Base-by-base conservation (phyloP, 352 stramenopile genomes). In the Phytophthora crassamura region DNA sequence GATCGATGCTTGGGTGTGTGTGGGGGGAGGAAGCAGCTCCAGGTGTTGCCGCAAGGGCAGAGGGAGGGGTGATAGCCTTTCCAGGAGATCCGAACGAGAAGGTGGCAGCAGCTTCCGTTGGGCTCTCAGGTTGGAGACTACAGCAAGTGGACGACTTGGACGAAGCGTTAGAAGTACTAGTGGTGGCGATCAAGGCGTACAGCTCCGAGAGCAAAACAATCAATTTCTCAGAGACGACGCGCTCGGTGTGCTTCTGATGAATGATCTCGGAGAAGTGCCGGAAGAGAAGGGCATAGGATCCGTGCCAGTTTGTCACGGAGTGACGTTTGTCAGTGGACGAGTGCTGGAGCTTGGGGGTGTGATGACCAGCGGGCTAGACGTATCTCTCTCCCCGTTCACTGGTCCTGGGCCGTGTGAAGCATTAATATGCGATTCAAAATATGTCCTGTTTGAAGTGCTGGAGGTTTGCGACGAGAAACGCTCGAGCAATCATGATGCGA, bases 141-240 rank as follows among this genome's bases (percentile, higher is more conserved):
- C 9, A 15, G 16, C 5, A n/a, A 2, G 40, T 9, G 4, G 33
- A 38, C 6, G 6, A n/a, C n/a, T n/a, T n/a, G n/a, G n/a, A n/a
- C n/a, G n/a, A n/a, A n/a, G 78, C 9, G 65, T 46, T 91, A 11
- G 82, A 93, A 16, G 72, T 91, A 2, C 59, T 93, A 32, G 40
- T 94, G 5, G 55, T 94, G 0, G 70, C 84, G 0, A 77, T 94
- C 18, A 93, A 94, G 64, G 77, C 82, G 10, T 89, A 83, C 52
- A 78, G 12, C 69, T 92, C 32, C 49, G 35, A 9, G 36, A 69
- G 20, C 74, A 59, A 16, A 59, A 68, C 28, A 46, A 47, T 28
- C 62, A 76, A 34, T 68, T 82, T 28, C 55, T 93, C 20, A 64
- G 71, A 16, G 53, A 75, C 16, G 72, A 90, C 38, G 76, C 81